These are phyloP conservation scores for Beauveria australis DNA, from an alignment of 2,329 filamentous ascomycete genomes.

Conservation along the genomic window DNA sequence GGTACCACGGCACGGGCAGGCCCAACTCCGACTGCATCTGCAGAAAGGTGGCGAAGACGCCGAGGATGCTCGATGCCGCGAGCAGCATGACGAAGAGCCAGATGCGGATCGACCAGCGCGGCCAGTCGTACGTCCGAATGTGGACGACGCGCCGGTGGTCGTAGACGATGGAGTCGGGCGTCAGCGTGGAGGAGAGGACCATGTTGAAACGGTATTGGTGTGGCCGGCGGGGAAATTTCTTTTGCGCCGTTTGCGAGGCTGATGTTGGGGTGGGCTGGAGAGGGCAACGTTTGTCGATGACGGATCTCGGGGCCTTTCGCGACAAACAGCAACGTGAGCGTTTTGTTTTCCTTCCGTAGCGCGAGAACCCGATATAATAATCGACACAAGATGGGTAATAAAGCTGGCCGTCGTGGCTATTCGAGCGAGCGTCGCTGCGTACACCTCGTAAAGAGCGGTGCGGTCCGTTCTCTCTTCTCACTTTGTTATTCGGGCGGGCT, in stretches of 20 bases:
- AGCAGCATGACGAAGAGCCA: constrained; percentile 61
- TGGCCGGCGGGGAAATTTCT: not conserved
- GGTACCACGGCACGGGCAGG: constrained; percentile 57
- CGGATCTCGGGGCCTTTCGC: too few relatives aligned
- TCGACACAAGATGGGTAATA: not conserved
- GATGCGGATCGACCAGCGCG: constrained; percentile 56
- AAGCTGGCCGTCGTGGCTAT: too few relatives aligned
- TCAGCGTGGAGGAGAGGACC: constrained; percentile 28
- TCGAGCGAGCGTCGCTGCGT: too few relatives aligned
- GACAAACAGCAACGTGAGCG: not conserved
- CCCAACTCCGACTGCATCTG: constrained; percentile 47
- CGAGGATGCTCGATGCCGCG: constrained; percentile 49
- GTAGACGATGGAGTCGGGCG: constrained; percentile 34
- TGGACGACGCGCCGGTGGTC: constrained; percentile 34
- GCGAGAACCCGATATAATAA: not conserved
- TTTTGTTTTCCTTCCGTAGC: not conserved
- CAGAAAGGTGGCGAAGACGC: constrained; percentile 53
- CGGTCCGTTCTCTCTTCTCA: too few relatives aligned
- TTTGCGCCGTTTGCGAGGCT: not conserved
- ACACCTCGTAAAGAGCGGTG: too few relatives aligned
- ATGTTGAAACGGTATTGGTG: not conserved
- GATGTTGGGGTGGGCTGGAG: not conserved
- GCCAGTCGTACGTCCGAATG: constrained; percentile 59
- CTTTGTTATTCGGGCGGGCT: too few relatives aligned
- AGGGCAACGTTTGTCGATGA: not conserved